Base-by-base conservation (phyloP, 139 green algal species). In the Chlamydomonas eustigma region DNA sequence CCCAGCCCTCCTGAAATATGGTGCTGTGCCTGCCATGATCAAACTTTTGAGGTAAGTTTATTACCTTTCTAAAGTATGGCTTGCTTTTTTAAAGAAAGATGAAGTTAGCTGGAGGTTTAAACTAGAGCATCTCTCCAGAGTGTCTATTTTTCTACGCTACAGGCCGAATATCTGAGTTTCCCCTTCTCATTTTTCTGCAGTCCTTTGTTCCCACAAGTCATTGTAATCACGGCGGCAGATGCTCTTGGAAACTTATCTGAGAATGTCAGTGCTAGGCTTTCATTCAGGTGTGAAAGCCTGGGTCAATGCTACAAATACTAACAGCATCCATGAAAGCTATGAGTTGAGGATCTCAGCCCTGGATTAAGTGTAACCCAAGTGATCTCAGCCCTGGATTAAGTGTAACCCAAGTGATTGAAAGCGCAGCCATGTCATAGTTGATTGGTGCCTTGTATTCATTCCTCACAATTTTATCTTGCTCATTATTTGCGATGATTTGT, bases 231-330 rank as follows among this genome's bases (percentile, higher is more conserved):
- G n/a, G 24, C 39, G 1, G 73, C 79, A 5, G 77, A 84, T 37
- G 65, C 74, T 2, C 37, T 80, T 66, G 79, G 79, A 51, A 78
- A 77, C 50, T 32, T 84, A 31, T 51, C 79, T 24, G 74, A 52
- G 70, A 34, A 22, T 36, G 35, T 65, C 2, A 39, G 35, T 30
- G 44, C 50, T 3, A 39, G 30, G 30, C 3, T 76, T 31, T 67
- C 28, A 4, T 4, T 67, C 6, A 2, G 44, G 71, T 64, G 30
- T n/a, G n/a, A n/a, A n/a, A n/a, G n/a, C n/a, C n/a, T n/a, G n/a
- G n/a, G n/a, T n/a, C n/a, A n/a, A n/a, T n/a, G n/a, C n/a, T n/a
- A n/a, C n/a, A n/a, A n/a, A n/a, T n/a, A n/a, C n/a, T n/a, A n/a
- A n/a, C n/a, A n/a, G n/a, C n/a, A n/a, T n/a, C n/a, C n/a, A n/a